phyloP scores from a whole-genome alignment of 352 stramenopile genomes.

The Phytophthora kernoviae region DNA sequence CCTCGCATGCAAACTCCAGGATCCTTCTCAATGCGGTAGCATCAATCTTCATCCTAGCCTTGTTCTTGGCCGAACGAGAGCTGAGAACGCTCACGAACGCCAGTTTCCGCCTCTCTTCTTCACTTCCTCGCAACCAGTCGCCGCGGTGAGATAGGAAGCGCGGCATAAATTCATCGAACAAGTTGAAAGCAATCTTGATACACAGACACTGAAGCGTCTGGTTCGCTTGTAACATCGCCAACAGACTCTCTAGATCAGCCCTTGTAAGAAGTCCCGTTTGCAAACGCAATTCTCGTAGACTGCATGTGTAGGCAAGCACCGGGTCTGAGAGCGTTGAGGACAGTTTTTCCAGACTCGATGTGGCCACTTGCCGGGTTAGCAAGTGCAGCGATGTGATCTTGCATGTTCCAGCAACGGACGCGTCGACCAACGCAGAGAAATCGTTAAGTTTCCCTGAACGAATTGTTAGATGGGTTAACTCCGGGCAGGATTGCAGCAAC shows the following conservation, averaged over 20 bases:
- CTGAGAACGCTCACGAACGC: constrained; percentile 25
- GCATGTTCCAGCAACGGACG: constrained; percentile 12
- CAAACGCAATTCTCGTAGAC: constrained; percentile 16
- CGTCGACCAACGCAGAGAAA: constrained; percentile 18
- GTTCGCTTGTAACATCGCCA: constrained; percentile 18
- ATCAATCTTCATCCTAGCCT: constrained; percentile 18
- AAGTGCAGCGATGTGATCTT: constrained; percentile 19
- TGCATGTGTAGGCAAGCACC: background rate
- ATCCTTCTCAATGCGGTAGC: constrained; percentile 15
- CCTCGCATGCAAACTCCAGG: constrained; percentile 23
- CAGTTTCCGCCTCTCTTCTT: constrained; percentile 13
- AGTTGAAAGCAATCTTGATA: constrained; percentile 26
- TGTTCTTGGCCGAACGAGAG: background rate
- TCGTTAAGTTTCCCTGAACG: constrained; percentile 16
- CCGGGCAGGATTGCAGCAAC: constrained; percentile 22
- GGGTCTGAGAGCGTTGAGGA: constrained; percentile 10
- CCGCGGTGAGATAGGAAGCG: constrained; percentile 21
- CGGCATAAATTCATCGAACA: constrained; percentile 31
- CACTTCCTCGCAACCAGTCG: constrained; percentile 14
- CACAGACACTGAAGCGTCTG: constrained; percentile 24
- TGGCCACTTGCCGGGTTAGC: constrained; percentile 12
- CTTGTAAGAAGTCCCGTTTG: constrained; percentile 14
- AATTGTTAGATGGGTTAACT: constrained; percentile 16
- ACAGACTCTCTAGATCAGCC: constrained; percentile 14
- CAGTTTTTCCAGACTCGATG: constrained; percentile 18